Percentiles rank a stretch among this genome's conserved stretches.
Conservation (phyloP, 2,329 filamentous ascomycete species). For the Verticillium nubilum region DNA sequence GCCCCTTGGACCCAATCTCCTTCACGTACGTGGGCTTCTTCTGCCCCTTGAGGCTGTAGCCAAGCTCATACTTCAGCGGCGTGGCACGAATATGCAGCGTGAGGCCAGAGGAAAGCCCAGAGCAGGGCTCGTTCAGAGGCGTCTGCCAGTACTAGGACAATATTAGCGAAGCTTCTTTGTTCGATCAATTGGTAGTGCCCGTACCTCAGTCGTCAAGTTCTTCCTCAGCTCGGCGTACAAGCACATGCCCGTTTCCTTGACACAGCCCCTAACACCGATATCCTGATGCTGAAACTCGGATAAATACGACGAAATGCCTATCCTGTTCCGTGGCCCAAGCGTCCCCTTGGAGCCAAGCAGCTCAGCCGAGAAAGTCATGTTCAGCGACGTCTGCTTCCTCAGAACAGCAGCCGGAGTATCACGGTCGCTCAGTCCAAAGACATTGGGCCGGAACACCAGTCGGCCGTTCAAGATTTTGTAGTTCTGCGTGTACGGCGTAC, state of each 20-base stretch:
- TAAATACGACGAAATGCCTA: conserved; percentile 19
- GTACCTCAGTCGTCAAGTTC: conserved; percentile 5
- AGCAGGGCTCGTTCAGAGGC: not conserved
- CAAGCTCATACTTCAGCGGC: conserved; percentile 14
- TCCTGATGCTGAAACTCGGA: conserved; percentile 19
- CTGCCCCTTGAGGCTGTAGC: conserved; percentile 11
- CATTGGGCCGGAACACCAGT: conserved; percentile 24
- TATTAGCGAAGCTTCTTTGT: not conserved
- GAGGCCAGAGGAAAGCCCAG: conserved; percentile 3
- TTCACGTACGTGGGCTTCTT: conserved; percentile 7
- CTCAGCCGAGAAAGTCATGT: conserved; percentile 20
- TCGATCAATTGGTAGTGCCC: not conserved
- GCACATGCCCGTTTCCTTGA: conserved; percentile 12
- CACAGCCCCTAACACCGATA: conserved; percentile 18
- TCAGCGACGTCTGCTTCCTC: conserved; percentile 21
- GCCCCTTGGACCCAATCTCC: conserved; percentile 2
- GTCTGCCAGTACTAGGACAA: conserved; percentile 3
- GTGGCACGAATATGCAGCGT: conserved; percentile 15
- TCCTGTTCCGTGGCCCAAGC: conserved; percentile 13
- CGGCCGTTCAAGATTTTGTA: conserved; percentile 2
- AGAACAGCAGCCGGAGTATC: conserved; percentile 20
- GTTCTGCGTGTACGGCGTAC: conserved; percentile 4
- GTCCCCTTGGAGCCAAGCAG: conserved; percentile 8
- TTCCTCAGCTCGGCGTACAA: conserved; percentile 4
- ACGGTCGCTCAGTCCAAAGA: conserved; percentile 19